Conservation (phyloP, 768 basidiomycete genomes). For the Gautieria morchelliformis region DNA sequence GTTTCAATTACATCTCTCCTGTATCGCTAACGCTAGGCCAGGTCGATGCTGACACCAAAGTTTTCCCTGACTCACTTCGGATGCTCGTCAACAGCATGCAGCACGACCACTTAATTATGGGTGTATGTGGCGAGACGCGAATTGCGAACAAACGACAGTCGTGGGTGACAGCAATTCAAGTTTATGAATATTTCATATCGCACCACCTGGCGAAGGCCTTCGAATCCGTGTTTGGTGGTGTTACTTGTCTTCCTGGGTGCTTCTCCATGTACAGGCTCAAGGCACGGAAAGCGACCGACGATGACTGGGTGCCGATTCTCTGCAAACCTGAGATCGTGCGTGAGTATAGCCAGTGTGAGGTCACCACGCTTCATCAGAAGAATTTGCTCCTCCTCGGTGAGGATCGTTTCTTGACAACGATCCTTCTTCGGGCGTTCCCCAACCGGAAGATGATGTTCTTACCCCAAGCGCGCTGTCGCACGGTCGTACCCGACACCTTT, state of each 20-base stretch:
- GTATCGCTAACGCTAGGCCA: constrained; percentile 23
- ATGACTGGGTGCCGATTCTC: constrained; percentile 97
- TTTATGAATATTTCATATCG: constrained; percentile 98
- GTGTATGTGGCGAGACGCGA: constrained; percentile 95
- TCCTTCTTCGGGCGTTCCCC: constrained; percentile 93
- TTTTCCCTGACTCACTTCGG: constrained; percentile 81
- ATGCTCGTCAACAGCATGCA: constrained; percentile 98
- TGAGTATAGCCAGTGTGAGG: constrained; percentile 92
- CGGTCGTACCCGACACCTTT: constrained; percentile 95
- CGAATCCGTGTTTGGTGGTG: constrained; percentile 98
- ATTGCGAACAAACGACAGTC: constrained; percentile 97
- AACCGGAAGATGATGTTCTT: constrained; percentile 99
- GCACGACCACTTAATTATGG: constrained; percentile 98
- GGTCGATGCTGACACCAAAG: constrained; percentile 99
- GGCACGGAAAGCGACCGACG: constrained; percentile 75
- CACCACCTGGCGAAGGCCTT: constrained; percentile 98
- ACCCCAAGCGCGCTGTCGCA: constrained; percentile 90
- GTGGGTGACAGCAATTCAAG: constrained; percentile 98
- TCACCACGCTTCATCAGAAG: constrained; percentile 94
- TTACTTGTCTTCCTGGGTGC: constrained; percentile 98
- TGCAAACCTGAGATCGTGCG: constrained; percentile 95
- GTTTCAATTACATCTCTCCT: background rate
- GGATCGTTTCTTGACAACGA: constrained; percentile 97
- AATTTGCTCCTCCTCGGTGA: constrained; percentile 93
- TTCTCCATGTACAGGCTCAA: constrained; percentile 99